These are phyloP conservation scores for Globisporangium acanthophoron DNA, from an alignment of 352 stramenopile genomes.

Conservation along the genomic window DNA sequence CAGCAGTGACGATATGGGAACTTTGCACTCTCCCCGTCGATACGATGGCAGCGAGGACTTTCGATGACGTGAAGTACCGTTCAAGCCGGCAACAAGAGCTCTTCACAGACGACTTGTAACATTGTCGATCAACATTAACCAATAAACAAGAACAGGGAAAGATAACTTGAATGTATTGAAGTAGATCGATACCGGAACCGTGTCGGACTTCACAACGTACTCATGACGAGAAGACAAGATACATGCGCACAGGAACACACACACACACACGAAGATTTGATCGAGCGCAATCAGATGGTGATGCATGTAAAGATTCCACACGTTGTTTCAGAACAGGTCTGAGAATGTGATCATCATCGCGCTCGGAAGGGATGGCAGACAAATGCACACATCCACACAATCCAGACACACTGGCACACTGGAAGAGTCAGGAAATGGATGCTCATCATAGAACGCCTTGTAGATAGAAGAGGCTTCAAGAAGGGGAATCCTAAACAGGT, in stretches of 20 bases:
- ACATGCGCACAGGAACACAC: background rate
- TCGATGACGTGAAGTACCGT: too few species aligned
- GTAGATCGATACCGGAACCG: too few species aligned
- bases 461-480: conserved; percentile 60
- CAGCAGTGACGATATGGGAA: background rate
- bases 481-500: conserved; percentile 85
- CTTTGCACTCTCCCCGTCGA: background rate
- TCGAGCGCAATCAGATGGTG: conserved; percentile 75
- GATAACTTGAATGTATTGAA: too few species aligned
- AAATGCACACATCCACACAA: background rate
- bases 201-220: too few species aligned
- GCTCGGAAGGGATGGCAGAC: conserved; percentile 9
- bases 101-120: too few species aligned
- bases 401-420: background rate
- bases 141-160: too few species aligned
- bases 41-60: too few species aligned
- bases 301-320: conserved; percentile 89
- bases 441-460: conserved; percentile 63
- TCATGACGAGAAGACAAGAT: background rate
- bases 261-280: conserved; percentile 1
- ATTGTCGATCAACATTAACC: too few species aligned
- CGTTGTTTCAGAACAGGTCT: conserved; percentile 86
- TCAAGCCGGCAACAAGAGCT: too few species aligned
- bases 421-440: conserved; percentile 47
- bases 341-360: conserved; percentile 82